phyloP scores from a whole-genome alignment of 2,329 filamentous ascomycete genomes.

The Alternaria metachromatica region DNA sequence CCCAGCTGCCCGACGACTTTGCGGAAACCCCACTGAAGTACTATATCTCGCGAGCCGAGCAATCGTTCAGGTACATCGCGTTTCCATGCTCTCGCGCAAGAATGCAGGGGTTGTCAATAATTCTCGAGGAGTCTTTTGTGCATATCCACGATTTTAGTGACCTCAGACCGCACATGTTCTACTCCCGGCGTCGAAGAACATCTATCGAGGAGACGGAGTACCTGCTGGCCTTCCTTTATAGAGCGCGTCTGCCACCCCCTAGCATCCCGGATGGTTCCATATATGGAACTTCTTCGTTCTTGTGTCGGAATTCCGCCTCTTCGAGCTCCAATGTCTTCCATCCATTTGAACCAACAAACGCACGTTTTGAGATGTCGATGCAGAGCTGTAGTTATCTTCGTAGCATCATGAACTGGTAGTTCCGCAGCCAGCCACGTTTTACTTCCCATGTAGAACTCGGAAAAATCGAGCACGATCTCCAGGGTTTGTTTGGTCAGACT shows the following conservation, averaged over 20 bases:
- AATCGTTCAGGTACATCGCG: neutral
- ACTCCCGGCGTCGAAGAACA: neutral
- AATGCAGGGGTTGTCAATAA: neutral
- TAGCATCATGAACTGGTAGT: neutral
- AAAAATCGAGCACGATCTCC: neutral
- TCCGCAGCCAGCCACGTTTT: neutral
- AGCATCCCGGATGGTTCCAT: neutral
- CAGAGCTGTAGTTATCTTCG: neutral
- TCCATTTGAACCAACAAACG: neutral
- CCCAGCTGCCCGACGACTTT: neutral
- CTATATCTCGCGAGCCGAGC: neutral
- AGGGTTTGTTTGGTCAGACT: neutral
- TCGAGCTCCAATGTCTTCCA: neutral
- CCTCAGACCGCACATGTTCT: neutral
- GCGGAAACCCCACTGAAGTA: neutral
- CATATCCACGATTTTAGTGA: neutral
- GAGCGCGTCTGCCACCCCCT: neutral
- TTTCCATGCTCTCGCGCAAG: neutral
- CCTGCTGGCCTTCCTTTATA: neutral
- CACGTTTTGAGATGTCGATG: neutral
- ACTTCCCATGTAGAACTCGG: neutral
- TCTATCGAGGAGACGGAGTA: neutral
- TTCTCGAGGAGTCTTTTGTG: neutral
- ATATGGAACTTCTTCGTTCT: neutral
- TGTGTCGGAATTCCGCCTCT: neutral